phyloP scores from a whole-genome alignment of 1,284 basidiomycete genomes.

The Heimioporus retisporus region DNA sequence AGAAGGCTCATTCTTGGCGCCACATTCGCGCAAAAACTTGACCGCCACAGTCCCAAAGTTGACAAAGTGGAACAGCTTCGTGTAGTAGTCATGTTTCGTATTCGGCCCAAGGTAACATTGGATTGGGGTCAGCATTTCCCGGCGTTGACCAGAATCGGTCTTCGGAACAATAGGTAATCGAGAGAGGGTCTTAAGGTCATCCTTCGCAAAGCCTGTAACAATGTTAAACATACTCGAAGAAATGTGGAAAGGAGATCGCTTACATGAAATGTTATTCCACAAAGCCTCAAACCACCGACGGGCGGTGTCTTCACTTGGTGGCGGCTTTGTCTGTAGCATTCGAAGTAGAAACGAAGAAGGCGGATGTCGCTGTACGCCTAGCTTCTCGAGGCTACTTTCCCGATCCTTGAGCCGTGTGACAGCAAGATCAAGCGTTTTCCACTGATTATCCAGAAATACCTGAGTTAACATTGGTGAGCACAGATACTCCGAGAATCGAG shows the following conservation, averaged over 20 bases:
- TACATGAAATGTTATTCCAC: slow-evolving; percentile 1
- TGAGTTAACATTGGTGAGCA: slow-evolving; percentile 38
- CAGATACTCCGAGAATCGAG: background rate
- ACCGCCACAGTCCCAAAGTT: slow-evolving; percentile 88
- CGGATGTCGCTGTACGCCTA: slow-evolving; percentile 82
- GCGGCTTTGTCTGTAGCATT: slow-evolving; percentile 56
- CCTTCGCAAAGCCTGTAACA: background rate
- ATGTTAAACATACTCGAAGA: background rate
- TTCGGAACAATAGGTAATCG: background rate
- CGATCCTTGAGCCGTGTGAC: slow-evolving; percentile 58
- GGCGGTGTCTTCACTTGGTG: slow-evolving; percentile 64
- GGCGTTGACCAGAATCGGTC: background rate
- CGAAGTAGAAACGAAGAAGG: slow-evolving; percentile 64
- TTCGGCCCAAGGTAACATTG: slow-evolving; percentile 2
- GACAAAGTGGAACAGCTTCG: slow-evolving; percentile 63
- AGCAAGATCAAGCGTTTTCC: slow-evolving; percentile 80
- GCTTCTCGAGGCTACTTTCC: slow-evolving; percentile 63
- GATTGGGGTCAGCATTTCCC: background rate
- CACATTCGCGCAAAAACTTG: slow-evolving; percentile 85
- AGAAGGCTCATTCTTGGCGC: slow-evolving; percentile 88
- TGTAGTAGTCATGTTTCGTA: background rate
- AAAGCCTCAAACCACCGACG: slow-evolving; percentile 66
- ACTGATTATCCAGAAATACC: slow-evolving; percentile 79
- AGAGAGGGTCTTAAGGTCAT: background rate
- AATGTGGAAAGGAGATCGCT: background rate